These are phyloP conservation scores for Noccaea caerulescens DNA, from an alignment of 345 rosid species.

Conservation along the genomic window DNA sequence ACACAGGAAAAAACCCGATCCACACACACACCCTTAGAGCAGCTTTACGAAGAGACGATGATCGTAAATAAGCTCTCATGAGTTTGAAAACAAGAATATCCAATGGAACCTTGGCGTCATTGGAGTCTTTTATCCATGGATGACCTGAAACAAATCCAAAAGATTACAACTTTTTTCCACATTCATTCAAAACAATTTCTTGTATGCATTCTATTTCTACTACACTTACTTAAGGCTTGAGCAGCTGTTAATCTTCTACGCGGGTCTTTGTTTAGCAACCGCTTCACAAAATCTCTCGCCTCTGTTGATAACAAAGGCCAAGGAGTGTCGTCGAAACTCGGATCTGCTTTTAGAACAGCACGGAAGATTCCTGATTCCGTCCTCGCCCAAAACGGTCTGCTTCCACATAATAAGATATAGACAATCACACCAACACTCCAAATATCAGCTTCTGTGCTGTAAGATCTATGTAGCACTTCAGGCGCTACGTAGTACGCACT, in stretches of 20 bases:
- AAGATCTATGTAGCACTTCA: slow-evolving; percentile 94
- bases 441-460: slow-evolving; percentile 89
- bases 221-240: slow-evolving; percentile 85
- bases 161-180: not conserved
- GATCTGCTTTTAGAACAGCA: slow-evolving; percentile 93
- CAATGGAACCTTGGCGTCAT: slow-evolving; percentile 64
- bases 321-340: slow-evolving; percentile 84
- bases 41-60: slow-evolving; percentile 91
- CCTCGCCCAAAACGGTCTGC: slow-evolving; percentile 98
- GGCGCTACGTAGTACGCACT: slow-evolving; percentile 98
- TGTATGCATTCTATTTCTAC: not conserved
- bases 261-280: slow-evolving; percentile 87
- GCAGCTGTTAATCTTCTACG: slow-evolving; percentile 96
- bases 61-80: slow-evolving; percentile 83
- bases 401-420: slow-evolving; percentile 88
- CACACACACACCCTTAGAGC: slow-evolving; percentile 83
- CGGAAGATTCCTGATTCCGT: slow-evolving; percentile 95
- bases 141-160: slow-evolving; percentile 61
- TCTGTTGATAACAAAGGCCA: slow-evolving; percentile 91
- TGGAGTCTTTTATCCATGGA: slow-evolving; percentile 76
- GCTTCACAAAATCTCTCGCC: slow-evolving; percentile 88
- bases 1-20: not conserved
- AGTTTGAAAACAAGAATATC: slow-evolving; percentile 80
- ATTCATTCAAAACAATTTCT: not conserved
- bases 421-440: slow-evolving; percentile 98